A percentile compares a stretch with the other conserved stretches of the same genome.
Evolutionary conservation across 2,329 filamentous ascomycete species (phyloP).

Genomic region (Alternaria sp.): DNA sequence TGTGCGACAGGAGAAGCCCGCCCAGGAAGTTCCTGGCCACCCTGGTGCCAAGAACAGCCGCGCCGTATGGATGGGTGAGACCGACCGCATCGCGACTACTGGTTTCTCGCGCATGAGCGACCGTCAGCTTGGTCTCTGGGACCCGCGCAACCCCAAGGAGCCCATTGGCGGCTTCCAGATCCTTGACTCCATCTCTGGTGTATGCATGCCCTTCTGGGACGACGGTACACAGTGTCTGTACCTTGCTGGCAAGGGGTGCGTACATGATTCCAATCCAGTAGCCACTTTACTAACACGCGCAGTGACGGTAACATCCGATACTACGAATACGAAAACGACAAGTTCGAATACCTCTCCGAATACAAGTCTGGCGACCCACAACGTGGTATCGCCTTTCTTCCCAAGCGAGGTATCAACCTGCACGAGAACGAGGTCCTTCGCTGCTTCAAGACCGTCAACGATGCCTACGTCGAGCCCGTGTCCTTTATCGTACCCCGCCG

Average conservation of each 20-base stretch:
- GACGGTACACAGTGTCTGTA: conserved; percentile 95
- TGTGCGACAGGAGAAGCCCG: conserved; percentile 87
- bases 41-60: conserved; percentile 96
- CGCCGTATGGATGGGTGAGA: conserved; percentile 95
- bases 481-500: conserved; percentile 96
- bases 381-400: conserved; percentile 91
- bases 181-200: conserved; percentile 94
- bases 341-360: conserved; percentile 96
- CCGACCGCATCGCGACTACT: conserved; percentile 93
- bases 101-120: conserved; percentile 99
- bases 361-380: conserved; percentile 98
- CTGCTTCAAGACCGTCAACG: conserved; percentile 96
- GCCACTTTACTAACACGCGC: conserved; percentile 16
- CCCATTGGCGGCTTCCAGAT: conserved; percentile 90
- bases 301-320: conserved; percentile 99
- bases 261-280: conserved; percentile 13
- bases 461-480: conserved; percentile 92
- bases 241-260: conserved; percentile 94
- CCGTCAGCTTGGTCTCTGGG: conserved; percentile 94
- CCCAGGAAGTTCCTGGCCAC: conserved; percentile 85
- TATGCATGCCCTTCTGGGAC: conserved; percentile 99
- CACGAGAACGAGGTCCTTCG: conserved; percentile 94
- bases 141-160: conserved; percentile 78
- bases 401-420: conserved; percentile 92
- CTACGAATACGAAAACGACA: conserved; percentile 98